A percentile compares a stretch with the other conserved stretches of the same genome.
Conservation (phyloP, 768 basidiomycete species). For the Russula emetica region DNA sequence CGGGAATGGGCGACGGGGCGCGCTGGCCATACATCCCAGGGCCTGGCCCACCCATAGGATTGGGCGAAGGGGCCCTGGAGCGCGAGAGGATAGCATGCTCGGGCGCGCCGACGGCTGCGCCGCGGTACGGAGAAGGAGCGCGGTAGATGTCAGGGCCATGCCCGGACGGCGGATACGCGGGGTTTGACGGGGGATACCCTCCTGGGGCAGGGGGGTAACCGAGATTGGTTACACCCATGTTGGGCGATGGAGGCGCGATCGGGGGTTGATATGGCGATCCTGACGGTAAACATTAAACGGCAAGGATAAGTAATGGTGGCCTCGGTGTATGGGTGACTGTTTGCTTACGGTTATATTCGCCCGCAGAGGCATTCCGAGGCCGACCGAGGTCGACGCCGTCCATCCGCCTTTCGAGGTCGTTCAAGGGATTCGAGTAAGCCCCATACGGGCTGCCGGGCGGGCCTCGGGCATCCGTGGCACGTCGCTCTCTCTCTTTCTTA, state of each 20-base stretch:
- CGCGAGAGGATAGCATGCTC: slow-evolving; percentile 34
- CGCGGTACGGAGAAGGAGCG: slow-evolving; percentile 40
- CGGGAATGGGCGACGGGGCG: slow-evolving; percentile 44
- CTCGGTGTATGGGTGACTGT: slow-evolving; percentile 13
- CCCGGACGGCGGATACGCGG: slow-evolving; percentile 13
- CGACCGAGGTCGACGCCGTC: slow-evolving; percentile 26
- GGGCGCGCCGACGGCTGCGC: slow-evolving; percentile 40
- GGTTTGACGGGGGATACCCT: slow-evolving; percentile 7
- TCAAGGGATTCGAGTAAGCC: slow-evolving; percentile 27
- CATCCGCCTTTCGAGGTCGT: slow-evolving; percentile 42
- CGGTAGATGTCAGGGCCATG: slow-evolving; percentile 21
- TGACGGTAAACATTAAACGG: slow-evolving; percentile 18
- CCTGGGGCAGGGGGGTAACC: slow-evolving; percentile 20
- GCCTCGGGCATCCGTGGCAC: slow-evolving; percentile 42
- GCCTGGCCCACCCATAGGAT: slow-evolving; percentile 34
- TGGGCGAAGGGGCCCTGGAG: slow-evolving; percentile 50
- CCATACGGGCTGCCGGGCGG: slow-evolving; percentile 26
- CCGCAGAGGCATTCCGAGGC: slow-evolving; percentile 7
- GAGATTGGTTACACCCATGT: slow-evolving; percentile 4
- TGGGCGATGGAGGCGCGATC: slow-evolving; percentile 24
- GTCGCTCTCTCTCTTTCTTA: slow-evolving; percentile 47
- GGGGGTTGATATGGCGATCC: slow-evolving; percentile 28
- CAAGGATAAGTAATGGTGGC: slow-evolving; percentile 29
- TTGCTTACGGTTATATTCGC: slow-evolving; percentile 27
- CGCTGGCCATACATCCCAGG: slow-evolving; percentile 29